These are phyloP conservation scores for Dictyostelium firmibasis DNA, from an alignment of 78 protist genomes.

Conservation along the genomic window DNA sequence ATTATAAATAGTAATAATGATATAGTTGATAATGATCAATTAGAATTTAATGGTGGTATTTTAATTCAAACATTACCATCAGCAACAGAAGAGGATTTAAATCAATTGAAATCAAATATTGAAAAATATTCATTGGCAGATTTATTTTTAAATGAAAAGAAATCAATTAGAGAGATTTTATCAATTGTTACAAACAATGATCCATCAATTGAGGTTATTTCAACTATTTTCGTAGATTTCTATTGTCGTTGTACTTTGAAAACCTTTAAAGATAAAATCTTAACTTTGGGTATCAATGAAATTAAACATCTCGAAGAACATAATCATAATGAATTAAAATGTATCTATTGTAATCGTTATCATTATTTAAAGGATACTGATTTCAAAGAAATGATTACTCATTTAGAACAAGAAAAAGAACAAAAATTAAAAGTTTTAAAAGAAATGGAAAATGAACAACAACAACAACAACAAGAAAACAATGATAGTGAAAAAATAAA, in stretches of 20 bases:
- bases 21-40: not conserved
- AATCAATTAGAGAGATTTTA: conserved; percentile 24
- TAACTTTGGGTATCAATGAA: conserved; percentile 27
- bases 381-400: conserved; percentile 46
- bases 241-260: conserved; percentile 57
- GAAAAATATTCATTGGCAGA: not conserved
- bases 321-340: conserved; percentile 37
- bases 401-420: not conserved
- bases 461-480: not conserved
- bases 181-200: not conserved
- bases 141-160: not conserved
- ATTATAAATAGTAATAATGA: not conserved
- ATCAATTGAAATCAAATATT: not conserved
- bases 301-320: conserved; percentile 16
- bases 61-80: conserved; percentile 49
- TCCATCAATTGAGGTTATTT: not conserved
- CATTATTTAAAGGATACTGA: conserved; percentile 7
- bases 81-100: not conserved
- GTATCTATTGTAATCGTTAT: conserved; percentile 45
- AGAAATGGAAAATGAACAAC: not conserved
- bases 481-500: not conserved
- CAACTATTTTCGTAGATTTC: conserved; percentile 52
- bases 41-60: conserved; percentile 50
- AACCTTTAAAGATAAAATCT: conserved; percentile 24
- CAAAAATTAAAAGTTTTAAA: not conserved